Percentiles rank a stretch among this genome's conserved stretches.
Conservation (phyloP, 139 green algal species). For the Ettlia oleoabundans region DNA sequence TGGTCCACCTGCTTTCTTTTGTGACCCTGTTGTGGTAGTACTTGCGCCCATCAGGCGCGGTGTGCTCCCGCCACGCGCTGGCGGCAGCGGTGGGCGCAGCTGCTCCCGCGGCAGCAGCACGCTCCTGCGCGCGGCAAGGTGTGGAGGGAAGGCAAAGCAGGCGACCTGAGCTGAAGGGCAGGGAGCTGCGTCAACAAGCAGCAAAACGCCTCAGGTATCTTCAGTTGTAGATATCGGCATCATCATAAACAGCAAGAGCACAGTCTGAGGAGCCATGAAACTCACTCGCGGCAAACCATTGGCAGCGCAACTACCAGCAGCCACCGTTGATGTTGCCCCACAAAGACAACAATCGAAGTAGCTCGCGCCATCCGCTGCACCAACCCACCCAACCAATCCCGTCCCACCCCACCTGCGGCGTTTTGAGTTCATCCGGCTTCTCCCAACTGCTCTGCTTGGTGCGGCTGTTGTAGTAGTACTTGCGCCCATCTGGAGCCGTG, state of each 20-base stretch:
- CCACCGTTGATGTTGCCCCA: too few species aligned
- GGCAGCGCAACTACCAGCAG: too few species aligned
- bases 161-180: too few species aligned
- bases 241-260: too few species aligned
- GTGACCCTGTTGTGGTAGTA: slow-evolving; percentile 92
- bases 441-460: slow-evolving; percentile 86
- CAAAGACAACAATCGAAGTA: too few species aligned
- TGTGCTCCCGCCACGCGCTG: slow-evolving; percentile 84
- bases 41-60: slow-evolving; percentile 80
- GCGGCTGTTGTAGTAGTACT: slow-evolving; percentile 93
- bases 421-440: slow-evolving; percentile 87
- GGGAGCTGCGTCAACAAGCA: not conserved
- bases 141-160: too few species aligned
- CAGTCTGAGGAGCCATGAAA: too few species aligned
- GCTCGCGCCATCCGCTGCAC: not conserved
- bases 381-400: not conserved
- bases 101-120: slow-evolving; percentile 4
- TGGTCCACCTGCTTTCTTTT: slow-evolving; percentile 82
- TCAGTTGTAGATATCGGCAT: too few species aligned
- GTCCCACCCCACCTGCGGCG: slow-evolving; percentile 6
- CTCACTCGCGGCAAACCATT: too few species aligned
- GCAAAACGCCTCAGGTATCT: too few species aligned
- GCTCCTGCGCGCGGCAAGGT: not conserved
- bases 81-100: not conserved
- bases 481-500: slow-evolving; percentile 84